Conservation (phyloP, 2,329 filamentous ascomycete genomes). For the Claviceps capensis region DNA sequence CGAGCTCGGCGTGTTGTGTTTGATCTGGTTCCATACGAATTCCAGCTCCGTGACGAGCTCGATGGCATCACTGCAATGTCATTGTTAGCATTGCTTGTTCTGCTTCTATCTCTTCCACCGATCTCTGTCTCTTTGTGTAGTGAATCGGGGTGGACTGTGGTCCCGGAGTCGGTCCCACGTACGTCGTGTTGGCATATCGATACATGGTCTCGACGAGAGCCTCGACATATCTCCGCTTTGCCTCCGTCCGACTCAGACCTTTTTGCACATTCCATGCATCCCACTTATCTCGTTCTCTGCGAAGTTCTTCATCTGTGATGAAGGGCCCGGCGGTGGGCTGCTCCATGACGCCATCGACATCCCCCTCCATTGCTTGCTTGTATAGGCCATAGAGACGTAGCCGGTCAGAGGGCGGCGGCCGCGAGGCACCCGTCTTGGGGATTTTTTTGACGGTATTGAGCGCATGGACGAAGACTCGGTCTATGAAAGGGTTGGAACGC, state of each 20-base stretch:
- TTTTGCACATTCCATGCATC: constrained; percentile 91
- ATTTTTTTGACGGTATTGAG: constrained; percentile 98
- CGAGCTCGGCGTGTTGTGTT: constrained; percentile 62
- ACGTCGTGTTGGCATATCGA: constrained; percentile 77
- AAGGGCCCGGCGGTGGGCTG: constrained; percentile 46
- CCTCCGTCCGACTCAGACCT: constrained; percentile 74
- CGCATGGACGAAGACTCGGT: constrained; percentile 96
- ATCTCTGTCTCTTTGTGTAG: background rate
- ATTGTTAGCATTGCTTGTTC: background rate
- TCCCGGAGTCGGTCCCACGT: constrained; percentile 18
- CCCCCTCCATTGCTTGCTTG: constrained; percentile 98
- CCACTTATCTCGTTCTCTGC: constrained; percentile 58
- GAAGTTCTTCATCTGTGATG: constrained; percentile 37
- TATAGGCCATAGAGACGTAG: constrained; percentile 94
- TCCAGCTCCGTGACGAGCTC: constrained; percentile 91
- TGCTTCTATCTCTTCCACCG: background rate
- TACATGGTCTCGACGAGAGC: constrained; percentile 96
- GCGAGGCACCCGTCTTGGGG: constrained; percentile 77
- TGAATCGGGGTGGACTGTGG: background rate
- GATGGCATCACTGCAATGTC: constrained; percentile 49
- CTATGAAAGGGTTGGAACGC: constrained; percentile 29
- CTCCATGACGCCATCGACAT: constrained; percentile 89
- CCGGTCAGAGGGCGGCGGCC: constrained; percentile 73
- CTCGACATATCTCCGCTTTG: constrained; percentile 87
- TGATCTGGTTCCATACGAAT: constrained; percentile 98